Evolutionary conservation across 139 green algal genomes (phyloP).

Genomic region (Pleodorina starrii): DNA sequence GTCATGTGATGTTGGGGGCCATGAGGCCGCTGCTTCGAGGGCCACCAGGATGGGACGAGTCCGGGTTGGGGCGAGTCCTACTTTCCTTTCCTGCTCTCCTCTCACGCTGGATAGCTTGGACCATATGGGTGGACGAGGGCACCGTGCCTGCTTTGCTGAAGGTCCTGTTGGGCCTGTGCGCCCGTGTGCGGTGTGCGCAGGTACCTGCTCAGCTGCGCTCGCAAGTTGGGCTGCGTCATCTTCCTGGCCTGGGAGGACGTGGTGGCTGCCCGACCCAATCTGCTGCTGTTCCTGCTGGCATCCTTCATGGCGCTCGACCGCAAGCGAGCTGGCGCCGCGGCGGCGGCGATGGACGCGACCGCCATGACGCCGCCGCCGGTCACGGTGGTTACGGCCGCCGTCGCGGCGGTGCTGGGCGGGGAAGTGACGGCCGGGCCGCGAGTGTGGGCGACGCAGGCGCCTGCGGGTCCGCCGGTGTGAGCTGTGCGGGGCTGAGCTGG

Average conservation of each 20-base stretch:
- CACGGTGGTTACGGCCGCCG: too few species aligned
- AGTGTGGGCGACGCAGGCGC: too few species aligned
- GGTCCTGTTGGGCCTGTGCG: background rate
- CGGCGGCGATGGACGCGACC: background rate
- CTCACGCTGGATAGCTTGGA: background rate
- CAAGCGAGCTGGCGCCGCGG: background rate
- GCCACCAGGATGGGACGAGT: background rate
- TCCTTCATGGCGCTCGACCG: conserved; percentile 62
- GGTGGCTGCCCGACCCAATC: conserved; percentile 60
- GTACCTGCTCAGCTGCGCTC: conserved; percentile 42
- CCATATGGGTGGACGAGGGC: background rate
- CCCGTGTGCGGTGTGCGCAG: background rate
- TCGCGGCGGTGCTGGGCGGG: too few species aligned
- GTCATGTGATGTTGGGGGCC: background rate
- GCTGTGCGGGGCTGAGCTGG: too few species aligned
- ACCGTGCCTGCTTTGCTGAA: background rate
- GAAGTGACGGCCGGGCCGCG: too few species aligned
- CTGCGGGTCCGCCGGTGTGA: too few species aligned
- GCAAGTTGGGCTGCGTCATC: conserved; percentile 64
- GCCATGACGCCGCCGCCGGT: too few species aligned
- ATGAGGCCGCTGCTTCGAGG: background rate
- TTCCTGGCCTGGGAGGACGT: conserved; percentile 69
- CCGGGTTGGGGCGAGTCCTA: background rate
- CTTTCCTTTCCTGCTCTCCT: background rate
- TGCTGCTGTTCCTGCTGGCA: conserved; percentile 67